Evolutionary conservation across 306 rosid species (phyloP).

Genomic region (Elaeagnus macrophylla): DNA sequence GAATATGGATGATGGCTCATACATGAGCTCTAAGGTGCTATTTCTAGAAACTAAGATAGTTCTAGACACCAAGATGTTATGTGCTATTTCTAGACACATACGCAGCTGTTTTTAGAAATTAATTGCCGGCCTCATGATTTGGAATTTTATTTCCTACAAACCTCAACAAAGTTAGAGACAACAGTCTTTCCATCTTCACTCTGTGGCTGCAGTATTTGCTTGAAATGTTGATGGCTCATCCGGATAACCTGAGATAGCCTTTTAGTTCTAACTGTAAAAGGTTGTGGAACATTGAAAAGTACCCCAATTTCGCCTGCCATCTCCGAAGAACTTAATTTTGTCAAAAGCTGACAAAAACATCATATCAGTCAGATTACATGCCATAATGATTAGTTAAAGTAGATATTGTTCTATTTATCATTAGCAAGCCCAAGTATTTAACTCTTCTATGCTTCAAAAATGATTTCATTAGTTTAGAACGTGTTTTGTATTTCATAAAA

Average conservation of each 20-base stretch:
- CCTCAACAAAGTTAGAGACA: slow-evolving; percentile 57
- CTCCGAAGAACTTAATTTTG: slow-evolving; percentile 52
- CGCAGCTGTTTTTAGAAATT: no score
- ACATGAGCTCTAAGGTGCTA: no score
- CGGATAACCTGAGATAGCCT: slow-evolving; percentile 67
- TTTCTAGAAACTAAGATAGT: no score
- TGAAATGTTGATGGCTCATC: slow-evolving; percentile 63
- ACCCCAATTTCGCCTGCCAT: slow-evolving; percentile 79
- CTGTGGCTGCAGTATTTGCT: slow-evolving; percentile 61
- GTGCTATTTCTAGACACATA: no score
- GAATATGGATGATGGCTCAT: no score
- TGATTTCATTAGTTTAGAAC: no score
- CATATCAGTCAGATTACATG: slow-evolving; percentile 10
- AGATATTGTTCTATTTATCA: no score
- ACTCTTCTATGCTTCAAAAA: no score
- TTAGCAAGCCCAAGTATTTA: neutral
- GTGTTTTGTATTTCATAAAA: no score
- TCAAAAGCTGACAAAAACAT: slow-evolving; percentile 41
- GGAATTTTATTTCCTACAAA: slow-evolving; percentile 10
- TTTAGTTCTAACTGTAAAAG: slow-evolving; percentile 76
- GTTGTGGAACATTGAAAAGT: slow-evolving; percentile 72
- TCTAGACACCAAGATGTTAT: no score
- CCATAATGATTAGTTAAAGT: no score
- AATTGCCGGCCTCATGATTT: no score
- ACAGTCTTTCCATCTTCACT: slow-evolving; percentile 55